phyloP scores from a whole-genome alignment of 176 grass and related monocot species.

The Lolium perenne region DNA sequence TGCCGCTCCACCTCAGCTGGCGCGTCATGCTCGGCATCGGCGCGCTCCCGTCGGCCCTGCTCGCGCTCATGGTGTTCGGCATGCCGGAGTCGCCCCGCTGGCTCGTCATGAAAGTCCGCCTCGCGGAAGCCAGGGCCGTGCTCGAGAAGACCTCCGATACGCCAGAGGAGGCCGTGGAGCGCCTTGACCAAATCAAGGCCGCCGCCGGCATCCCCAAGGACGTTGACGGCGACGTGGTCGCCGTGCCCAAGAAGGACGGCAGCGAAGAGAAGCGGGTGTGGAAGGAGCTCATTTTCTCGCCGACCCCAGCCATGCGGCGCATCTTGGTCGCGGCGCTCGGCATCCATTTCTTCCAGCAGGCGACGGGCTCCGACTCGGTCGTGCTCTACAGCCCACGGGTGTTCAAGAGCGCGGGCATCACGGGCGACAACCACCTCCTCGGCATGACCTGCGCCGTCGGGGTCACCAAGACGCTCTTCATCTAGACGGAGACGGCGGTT shows the following conservation, averaged over 20 bases:
- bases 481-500: background rate
- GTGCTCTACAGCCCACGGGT: slow-evolving; percentile 73
- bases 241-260: slow-evolving; percentile 24
- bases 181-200: slow-evolving; percentile 66
- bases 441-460: slow-evolving; percentile 73
- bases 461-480: slow-evolving; percentile 65
- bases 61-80: slow-evolving; percentile 64
- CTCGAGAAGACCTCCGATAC: slow-evolving; percentile 63
- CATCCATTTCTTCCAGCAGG: slow-evolving; percentile 71
- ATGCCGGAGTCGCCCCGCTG: slow-evolving; percentile 87
- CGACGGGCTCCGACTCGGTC: slow-evolving; percentile 65
- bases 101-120: slow-evolving; percentile 75
- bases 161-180: slow-evolving; percentile 57
- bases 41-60: slow-evolving; percentile 60
- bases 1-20: slow-evolving; percentile 50
- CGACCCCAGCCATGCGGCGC: slow-evolving; percentile 52
- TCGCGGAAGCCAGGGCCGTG: slow-evolving; percentile 61
- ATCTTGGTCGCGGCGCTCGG: slow-evolving; percentile 59
- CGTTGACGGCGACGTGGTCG: slow-evolving; percentile 61
- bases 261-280: slow-evolving; percentile 57
- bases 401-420: slow-evolving; percentile 67
- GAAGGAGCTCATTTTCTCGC: slow-evolving; percentile 67
- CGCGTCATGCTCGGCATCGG: slow-evolving; percentile 79
- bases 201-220: slow-evolving; percentile 65
- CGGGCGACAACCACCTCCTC: slow-evolving; percentile 42